These are phyloP conservation scores for Umbelopsis sp. DNA, from an alignment of 192 early-diverging fungal genomes.

Conservation along the genomic window DNA sequence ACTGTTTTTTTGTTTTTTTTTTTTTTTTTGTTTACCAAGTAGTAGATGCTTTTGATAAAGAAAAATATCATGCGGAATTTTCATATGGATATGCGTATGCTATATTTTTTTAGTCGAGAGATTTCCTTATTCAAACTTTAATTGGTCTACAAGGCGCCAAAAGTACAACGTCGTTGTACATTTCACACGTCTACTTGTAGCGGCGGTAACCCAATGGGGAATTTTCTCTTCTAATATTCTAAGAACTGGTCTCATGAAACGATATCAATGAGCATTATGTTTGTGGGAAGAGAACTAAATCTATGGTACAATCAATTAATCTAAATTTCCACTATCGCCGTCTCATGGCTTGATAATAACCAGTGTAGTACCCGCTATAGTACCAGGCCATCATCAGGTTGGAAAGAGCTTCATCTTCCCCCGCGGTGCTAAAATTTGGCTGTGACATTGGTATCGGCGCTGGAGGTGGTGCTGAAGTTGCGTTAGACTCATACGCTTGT, in stretches of 20 bases:
- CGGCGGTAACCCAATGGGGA: not conserved
- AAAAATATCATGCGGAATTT: too few species aligned
- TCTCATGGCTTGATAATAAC: conserved; percentile 59
- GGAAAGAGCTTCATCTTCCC: conserved; percentile 60
- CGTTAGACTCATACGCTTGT: not conserved
- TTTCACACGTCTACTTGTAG: not conserved
- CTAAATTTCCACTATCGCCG: not conserved
- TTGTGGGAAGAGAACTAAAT: not conserved
- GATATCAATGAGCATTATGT: not conserved
- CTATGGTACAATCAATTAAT: not conserved
- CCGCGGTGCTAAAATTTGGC: not conserved
- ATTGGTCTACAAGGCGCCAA: not conserved
- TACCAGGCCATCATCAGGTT: conserved; percentile 78
- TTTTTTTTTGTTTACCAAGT: too few species aligned
- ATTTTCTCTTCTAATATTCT: not conserved
- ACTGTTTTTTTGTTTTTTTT: too few species aligned
- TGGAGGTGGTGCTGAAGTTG: not conserved
- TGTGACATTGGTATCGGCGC: not conserved
- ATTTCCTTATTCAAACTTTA: too few species aligned
- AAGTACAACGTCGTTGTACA: not conserved
- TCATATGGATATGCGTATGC: too few species aligned
- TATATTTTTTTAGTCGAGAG: too few species aligned
- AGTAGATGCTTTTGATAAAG: too few species aligned
- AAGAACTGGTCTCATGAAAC: not conserved
- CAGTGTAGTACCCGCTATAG: conserved; percentile 74